phyloP scores from a whole-genome alignment of 2,329 filamentous ascomycete genomes.

The Paracoccidioides lutzii region DNA sequence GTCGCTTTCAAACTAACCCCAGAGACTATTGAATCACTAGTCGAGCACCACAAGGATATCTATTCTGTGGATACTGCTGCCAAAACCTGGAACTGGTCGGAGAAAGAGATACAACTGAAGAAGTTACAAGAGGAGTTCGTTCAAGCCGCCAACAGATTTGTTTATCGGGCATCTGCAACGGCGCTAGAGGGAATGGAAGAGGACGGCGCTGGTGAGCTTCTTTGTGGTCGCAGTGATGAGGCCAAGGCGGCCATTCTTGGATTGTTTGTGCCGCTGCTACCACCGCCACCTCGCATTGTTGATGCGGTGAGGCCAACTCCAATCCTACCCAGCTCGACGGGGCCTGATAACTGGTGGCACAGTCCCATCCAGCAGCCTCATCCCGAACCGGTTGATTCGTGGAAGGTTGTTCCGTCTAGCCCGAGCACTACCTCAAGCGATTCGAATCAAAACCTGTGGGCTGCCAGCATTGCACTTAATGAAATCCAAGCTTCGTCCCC shows the following conservation, averaged over 20 bases:
- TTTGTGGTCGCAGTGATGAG: conserved; percentile 82
- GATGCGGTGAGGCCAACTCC: conserved; percentile 79
- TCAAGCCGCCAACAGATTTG: conserved; percentile 93
- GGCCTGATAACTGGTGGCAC: conserved; percentile 66
- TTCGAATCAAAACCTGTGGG: conserved; percentile 62
- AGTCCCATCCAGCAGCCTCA: conserved; percentile 54
- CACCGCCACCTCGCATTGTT: conserved; percentile 76
- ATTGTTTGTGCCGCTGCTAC: conserved; percentile 72
- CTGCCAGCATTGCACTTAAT: conserved; percentile 54
- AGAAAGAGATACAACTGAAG: conserved; percentile 93
- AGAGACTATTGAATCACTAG: conserved; percentile 83
- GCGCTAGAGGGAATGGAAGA: conserved; percentile 93
- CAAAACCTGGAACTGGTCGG: conserved; percentile 84
- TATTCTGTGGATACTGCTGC: conserved; percentile 84
- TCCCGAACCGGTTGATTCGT: conserved; percentile 64
- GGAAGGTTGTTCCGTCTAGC: conserved; percentile 84
- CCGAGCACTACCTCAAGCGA: conserved; percentile 64
- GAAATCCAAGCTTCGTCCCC: conserved; percentile 62
- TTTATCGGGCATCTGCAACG: conserved; percentile 77
- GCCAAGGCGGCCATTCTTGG: conserved; percentile 77
- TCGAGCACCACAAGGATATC: conserved; percentile 93
- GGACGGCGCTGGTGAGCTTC: conserved; percentile 84
- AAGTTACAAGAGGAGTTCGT: conserved; percentile 95
- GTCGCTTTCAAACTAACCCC: conserved; percentile 95
- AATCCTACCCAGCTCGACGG: conserved; percentile 70